Evolutionary conservation across 2,329 filamentous ascomycete species (phyloP).

Genomic region (Tolypocladium endophyticum): DNA sequence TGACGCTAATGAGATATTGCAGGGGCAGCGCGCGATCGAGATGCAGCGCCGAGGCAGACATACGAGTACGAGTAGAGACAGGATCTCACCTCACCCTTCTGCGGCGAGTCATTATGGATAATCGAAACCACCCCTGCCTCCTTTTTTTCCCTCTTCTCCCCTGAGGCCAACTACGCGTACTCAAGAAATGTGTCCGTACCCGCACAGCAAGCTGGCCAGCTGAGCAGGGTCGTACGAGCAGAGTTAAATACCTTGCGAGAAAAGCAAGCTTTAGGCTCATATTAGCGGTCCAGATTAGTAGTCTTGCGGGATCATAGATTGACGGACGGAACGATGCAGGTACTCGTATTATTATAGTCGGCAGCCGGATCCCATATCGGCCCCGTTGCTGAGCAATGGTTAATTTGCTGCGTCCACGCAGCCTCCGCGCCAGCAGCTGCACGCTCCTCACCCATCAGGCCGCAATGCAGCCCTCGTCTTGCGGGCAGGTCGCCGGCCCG

Average conservation of each 20-base stretch:
- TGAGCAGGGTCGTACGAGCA: background rate
- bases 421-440: background rate
- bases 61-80: background rate
- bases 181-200: background rate
- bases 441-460: background rate
- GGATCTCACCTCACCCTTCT: background rate
- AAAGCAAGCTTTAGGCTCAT: background rate
- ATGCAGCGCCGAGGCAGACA: background rate
- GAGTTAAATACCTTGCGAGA: background rate
- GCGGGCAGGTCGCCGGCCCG: background rate
- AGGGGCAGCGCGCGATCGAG: background rate
- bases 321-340: too few relatives aligned
- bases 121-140: background rate
- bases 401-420: background rate
- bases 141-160: background rate
- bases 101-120: background rate
- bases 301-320: background rate
- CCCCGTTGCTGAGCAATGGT: background rate
- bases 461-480: background rate
- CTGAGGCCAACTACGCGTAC: background rate
- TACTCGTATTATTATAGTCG: too few relatives aligned
- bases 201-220: background rate
- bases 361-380: background rate
- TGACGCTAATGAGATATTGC: background rate
- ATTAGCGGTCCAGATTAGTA: background rate